Evolutionary conservation across 768 basidiomycete species (phyloP), one percentile per base, ranked within the genome.

Genomic region (Cystofilobasidium macerans): DNA sequence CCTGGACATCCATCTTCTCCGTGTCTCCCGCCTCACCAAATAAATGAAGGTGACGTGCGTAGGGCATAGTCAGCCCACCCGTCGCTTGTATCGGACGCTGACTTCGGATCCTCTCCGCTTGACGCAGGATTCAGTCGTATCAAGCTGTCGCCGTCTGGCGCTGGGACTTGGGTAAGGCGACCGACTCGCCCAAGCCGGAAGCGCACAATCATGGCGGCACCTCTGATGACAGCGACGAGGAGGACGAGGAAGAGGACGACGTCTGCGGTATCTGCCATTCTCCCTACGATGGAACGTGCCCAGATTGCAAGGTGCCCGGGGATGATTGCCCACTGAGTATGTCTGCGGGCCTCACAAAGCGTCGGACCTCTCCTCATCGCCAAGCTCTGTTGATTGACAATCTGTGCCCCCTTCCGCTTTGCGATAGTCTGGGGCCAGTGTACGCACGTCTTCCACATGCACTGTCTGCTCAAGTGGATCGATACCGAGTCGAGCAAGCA

Each of bases 371-470:
- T n/a, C n/a, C n/a, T n/a, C n/a, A n/a, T n/a, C n/a, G n/a, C n/a
- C n/a, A n/a, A n/a, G n/a, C n/a, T n/a, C n/a, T n/a, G n/a, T n/a
- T n/a, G n/a, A n/a, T n/a, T n/a, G n/a, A n/a, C n/a, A n/a, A n/a
- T n/a, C 48, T 9, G 6, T 26, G 5, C 48, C 8, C 48, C n/a
- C 32, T 14, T 42, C 13, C 42, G 9, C 22, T 42, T 58, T 42
- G 30, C 6, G 6, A 2, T 32, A 98, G 94, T 98, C 62, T 98
- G 92, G 89, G 95, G 95, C 38, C 86, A 95, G 77, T 99, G 94
- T 73, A 89, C 85, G 8, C 95, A 98, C 75, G 85, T 95, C 65
- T 99, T 98, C 73, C 95, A 99, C 75, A 92, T 97, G 89, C 94
- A 99, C 75, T 98, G 94, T 77, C 78, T 99, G 16, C 81, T 94